Evolutionary conservation across 306 rosid genomes (phyloP).

Genomic region (Cicer judaicum): DNA sequence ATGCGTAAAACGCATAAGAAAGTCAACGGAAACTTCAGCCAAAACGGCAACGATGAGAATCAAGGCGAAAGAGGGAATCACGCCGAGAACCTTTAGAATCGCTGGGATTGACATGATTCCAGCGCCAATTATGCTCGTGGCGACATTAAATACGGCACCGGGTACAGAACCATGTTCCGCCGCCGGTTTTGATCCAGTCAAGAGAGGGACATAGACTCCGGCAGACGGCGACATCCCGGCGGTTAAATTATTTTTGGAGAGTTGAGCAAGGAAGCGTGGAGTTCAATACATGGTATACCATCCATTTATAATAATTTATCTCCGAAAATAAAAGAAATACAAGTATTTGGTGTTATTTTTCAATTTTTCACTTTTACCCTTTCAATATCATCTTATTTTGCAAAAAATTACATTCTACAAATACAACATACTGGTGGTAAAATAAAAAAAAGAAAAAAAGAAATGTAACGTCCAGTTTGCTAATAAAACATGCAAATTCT

Average conservation of each 20-base stretch:
- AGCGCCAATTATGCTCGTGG: slow-evolving; percentile 83
- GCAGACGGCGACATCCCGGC: slow-evolving; percentile 66
- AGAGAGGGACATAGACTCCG: slow-evolving; percentile 58
- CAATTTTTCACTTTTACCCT: too few relatives aligned
- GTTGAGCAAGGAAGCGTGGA: neutral
- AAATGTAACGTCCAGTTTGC: too few relatives aligned
- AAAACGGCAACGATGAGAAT: slow-evolving; percentile 65
- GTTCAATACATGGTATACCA: neutral
- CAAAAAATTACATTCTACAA: too few relatives aligned
- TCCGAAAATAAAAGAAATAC: too few relatives aligned
- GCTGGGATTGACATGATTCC: slow-evolving; percentile 97
- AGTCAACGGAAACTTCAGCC: slow-evolving; percentile 76
- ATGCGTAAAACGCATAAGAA: slow-evolving; percentile 78
- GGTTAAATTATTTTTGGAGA: neutral
- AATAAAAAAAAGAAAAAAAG: too few relatives aligned
- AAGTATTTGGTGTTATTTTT: too few relatives aligned
- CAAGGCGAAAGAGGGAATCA: slow-evolving; percentile 63
- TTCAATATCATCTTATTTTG: too few relatives aligned
- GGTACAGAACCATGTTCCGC: slow-evolving; percentile 51
- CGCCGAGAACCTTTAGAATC: slow-evolving; percentile 80
- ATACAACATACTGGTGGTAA: too few relatives aligned
- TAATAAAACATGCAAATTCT: too few relatives aligned
- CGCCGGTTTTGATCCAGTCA: slow-evolving; percentile 34
- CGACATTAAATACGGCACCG: slow-evolving; percentile 86
- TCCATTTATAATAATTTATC: too few relatives aligned